These are phyloP conservation scores for Helianthus annuus DNA, from an alignment of 129 eudicot species.

Conservation along the genomic window HanXRQr2.0-SUNRISE NC_035441.2:180530291-180530790, in stretches of 20 bases:
- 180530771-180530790: constrained; percentile 11
- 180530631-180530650: constrained; percentile 5
- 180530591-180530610: neutral
- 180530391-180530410: neutral
- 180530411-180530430: constrained; percentile 16
- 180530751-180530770: neutral
- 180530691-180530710: constrained; percentile 3
- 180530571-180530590: constrained; percentile 8
- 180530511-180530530: neutral
- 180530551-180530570: constrained; percentile 3
- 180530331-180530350: neutral
- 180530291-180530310: neutral
- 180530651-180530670: neutral
- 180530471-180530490: neutral
- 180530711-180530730: neutral
- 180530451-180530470: constrained; percentile 6
- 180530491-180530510: neutral
- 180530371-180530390: neutral
- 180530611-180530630: neutral
- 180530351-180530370: neutral
- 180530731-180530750: neutral
- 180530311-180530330: neutral
- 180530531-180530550: neutral
- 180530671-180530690: constrained; percentile 6
- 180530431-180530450: neutral